These are phyloP conservation scores for Suhomyces wounanorum DNA, from an alignment of 1,139 yeast genomes.

Conservation along the genomic window DNA sequence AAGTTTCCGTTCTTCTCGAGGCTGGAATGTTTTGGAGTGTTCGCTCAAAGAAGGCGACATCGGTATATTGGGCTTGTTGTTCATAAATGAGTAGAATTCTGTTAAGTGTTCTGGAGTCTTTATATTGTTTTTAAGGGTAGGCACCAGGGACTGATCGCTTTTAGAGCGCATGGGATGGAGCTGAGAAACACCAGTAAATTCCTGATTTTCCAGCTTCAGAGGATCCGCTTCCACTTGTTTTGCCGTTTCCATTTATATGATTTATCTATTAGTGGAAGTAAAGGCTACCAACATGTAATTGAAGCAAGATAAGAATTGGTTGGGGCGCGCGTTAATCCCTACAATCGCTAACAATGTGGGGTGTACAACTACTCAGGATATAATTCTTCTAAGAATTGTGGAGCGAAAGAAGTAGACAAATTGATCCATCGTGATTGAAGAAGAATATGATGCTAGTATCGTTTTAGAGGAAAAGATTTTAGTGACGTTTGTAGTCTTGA, in stretches of 20 bases:
- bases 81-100: constrained; percentile 54
- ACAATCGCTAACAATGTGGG: background rate
- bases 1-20: constrained; percentile 14
- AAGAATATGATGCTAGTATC: too few species aligned
- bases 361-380: background rate
- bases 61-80: constrained; percentile 24
- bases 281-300: background rate
- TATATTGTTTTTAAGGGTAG: background rate
- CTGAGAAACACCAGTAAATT: background rate
- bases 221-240: background rate
- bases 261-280: background rate
- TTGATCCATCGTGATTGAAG: background rate
- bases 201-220: background rate
- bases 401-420: too few species aligned
- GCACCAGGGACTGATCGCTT: background rate
- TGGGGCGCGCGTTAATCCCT: background rate
- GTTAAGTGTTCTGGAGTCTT: constrained; percentile 53
- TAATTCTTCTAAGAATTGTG: background rate
- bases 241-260: background rate
- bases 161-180: background rate
- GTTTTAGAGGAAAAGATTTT: too few species aligned
- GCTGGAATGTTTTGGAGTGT: constrained; percentile 10
- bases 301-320: background rate
- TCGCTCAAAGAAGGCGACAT: constrained; percentile 12
- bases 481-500: too few species aligned